A percentile compares a stretch with the other conserved stretches of the same genome.
These are phyloP conservation scores for Boletus tylopilopsis DNA, from an alignment of 768 basidiomycete species.

Conservation along the genomic window DNA sequence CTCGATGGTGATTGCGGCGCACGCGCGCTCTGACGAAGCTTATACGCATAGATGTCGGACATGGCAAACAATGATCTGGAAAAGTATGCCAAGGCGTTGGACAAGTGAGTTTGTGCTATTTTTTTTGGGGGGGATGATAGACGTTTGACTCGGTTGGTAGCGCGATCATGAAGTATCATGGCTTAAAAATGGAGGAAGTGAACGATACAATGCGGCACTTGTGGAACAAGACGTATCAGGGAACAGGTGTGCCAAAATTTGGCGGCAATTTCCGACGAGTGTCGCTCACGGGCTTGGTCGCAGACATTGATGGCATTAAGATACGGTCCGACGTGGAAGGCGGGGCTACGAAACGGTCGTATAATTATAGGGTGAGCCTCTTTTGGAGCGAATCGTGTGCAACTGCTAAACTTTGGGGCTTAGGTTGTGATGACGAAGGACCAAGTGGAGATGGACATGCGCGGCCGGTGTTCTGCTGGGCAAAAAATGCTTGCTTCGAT, in stretches of 20 bases:
- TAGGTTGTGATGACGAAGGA: conserved; percentile 99
- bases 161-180: conserved; percentile 98
- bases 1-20: neutral
- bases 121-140: neutral
- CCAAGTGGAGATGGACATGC: too few species aligned
- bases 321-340: conserved; percentile 94
- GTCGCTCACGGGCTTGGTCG: conserved; percentile 11
- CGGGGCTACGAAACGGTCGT: too few species aligned
- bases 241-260: conserved; percentile 63
- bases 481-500: conserved; percentile 99
- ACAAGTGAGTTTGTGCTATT: too few species aligned
- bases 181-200: conserved; percentile 98
- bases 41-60: conserved; percentile 79
- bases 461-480: conserved; percentile 96
- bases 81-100: conserved; percentile 96
- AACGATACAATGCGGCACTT: conserved; percentile 96
- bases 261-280: neutral
- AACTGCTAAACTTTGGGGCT: conserved; percentile 12
- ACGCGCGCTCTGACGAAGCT: neutral
- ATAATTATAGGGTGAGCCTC: conserved; percentile 86
- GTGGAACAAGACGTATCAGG: conserved; percentile 99
- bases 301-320: conserved; percentile 97
- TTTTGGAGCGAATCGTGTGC: neutral
- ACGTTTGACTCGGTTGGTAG: conserved; percentile 41
- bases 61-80: conserved; percentile 97